Conservation (phyloP, 805 yeast species). For the Pichia sporocuriosa region DNA sequence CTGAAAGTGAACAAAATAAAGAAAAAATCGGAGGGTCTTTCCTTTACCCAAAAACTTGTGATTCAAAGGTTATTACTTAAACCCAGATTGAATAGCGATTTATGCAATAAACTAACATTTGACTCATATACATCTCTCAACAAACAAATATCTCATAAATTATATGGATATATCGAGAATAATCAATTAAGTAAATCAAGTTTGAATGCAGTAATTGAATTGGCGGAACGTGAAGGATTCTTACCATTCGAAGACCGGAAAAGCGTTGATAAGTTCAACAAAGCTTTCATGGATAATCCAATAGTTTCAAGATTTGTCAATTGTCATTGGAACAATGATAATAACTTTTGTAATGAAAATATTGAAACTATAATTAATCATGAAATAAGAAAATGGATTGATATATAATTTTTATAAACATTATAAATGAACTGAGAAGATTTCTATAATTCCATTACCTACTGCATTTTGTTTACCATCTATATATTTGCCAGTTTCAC, state of each 20-base stretch:
- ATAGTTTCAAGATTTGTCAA: conserved; percentile 8
- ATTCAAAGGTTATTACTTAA: conserved; percentile 55
- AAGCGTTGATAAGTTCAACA: conserved; percentile 8
- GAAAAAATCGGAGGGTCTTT: conserved; percentile 6
- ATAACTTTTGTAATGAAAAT: not conserved
- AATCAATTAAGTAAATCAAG: conserved; percentile 17
- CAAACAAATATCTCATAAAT: conserved; percentile 50
- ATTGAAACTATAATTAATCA: not conserved
- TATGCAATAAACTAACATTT: conserved; percentile 18
- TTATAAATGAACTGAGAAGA: conserved; percentile 8
- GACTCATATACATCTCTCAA: conserved; percentile 50
- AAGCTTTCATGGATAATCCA: not conserved
- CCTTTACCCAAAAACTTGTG: conserved; percentile 40
- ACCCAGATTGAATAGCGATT: conserved; percentile 35
- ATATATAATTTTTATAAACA: too few relatives aligned
- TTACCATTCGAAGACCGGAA: conserved; percentile 12
- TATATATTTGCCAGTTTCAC: conserved; percentile 1
- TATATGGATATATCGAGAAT: conserved; percentile 35
- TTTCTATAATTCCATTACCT: conserved; percentile 13
- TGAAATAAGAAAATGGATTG: conserved; percentile 1
- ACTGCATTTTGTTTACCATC: conserved; percentile 4
- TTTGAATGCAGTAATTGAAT: conserved; percentile 25
- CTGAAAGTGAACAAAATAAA: too few relatives aligned
- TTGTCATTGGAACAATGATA: conserved; percentile 3
- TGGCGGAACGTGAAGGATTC: conserved; percentile 24